Base-by-base conservation (phyloP, 352 stramenopile genomes). In the Globisporangium canariense region DNA sequence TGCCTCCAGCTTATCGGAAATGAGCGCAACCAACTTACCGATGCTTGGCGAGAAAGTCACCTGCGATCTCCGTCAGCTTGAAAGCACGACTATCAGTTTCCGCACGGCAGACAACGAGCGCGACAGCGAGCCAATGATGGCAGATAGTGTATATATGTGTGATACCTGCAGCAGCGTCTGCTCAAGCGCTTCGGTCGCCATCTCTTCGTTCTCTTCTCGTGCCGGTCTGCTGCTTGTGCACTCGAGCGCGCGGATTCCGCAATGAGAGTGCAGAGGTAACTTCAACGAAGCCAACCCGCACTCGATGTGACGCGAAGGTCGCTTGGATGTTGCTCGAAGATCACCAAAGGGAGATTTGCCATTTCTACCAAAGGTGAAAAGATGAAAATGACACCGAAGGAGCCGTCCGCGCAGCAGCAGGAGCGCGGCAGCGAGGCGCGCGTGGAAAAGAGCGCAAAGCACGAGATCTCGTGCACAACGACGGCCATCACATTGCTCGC, bases 401-500 rank as follows among this genome's bases (percentile, higher is more conserved):
- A 16, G 28, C 18, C 28, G 18, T 3, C 51, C 32, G 30, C 28
- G 51, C 16, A 57, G 51, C 51, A 57, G 28, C 14, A 25, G 2
- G 25, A 28, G 6, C 30, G 8, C 30, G 30, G 20, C 10, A 18
- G 4, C 40, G 30, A 54, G 36, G 3, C 30, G 46, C 28, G 25
- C 20, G 4, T 5, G 22, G 13, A 11, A 8, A 51, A 36, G 16
- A 18, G 34, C 49, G 36, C 10, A 16, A 2, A 11, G 18, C 34
- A 18, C 47, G 49, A 53, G n/a, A 70, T 80, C 60, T 69, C 66
- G 62, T 66, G 68, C 36, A 58, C 74, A n/a, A 61, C 63, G 58
- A 76, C 70, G 38, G 58, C 62, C 40, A 68, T 74, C 46, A 69
- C 96, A 60, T 69, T 98, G 34, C 77, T 76, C 55, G 75, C 88